Percentiles rank a stretch among this genome's conserved stretches.
phyloP scores from a whole-genome alignment of 2,329 filamentous ascomycete species.

The Cladophialophora immunda region DNA sequence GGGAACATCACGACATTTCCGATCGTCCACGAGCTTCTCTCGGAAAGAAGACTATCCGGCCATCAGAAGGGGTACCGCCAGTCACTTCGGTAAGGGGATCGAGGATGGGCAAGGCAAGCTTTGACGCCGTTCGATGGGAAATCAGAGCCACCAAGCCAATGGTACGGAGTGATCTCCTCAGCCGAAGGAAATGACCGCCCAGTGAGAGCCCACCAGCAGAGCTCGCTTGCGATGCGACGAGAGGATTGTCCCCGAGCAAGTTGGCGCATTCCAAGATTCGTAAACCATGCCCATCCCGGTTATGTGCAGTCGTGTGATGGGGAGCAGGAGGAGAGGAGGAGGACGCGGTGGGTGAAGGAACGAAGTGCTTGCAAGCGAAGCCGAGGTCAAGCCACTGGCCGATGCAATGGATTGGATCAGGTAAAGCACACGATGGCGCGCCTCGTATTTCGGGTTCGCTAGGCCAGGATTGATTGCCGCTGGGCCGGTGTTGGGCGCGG shows the following conservation, averaged over 20 bases:
- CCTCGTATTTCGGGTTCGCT: constrained; percentile 6
- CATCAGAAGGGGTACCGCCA: neutral
- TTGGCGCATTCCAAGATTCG: neutral
- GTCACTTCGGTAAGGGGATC: neutral
- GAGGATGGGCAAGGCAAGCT: neutral
- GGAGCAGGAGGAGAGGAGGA: neutral
- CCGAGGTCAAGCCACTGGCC: neutral
- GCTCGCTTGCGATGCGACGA: constrained; percentile 20
- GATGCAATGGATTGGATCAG: neutral
- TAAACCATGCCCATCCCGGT: constrained; percentile 22
- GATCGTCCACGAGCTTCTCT: constrained; percentile 11
- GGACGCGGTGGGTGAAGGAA: constrained; percentile 2
- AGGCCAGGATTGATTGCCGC: neutral
- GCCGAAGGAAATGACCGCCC: constrained; percentile 6
- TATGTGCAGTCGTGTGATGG: neutral
- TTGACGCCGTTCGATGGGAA: constrained; percentile 16
- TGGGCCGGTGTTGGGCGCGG: neutral
- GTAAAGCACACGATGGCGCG: neutral
- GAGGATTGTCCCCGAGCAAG: neutral
- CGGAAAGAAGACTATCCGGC: constrained; percentile 5
- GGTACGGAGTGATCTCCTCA: neutral
- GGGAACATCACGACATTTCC: constrained; percentile 7
- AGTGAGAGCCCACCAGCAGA: constrained; percentile 4
- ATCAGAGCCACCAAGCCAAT: constrained; percentile 6
- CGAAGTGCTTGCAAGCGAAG: constrained; percentile 4